Base-by-base conservation (phyloP, 2,329 filamentous ascomycete genomes). In the Celoporthe dispersa region DNA sequence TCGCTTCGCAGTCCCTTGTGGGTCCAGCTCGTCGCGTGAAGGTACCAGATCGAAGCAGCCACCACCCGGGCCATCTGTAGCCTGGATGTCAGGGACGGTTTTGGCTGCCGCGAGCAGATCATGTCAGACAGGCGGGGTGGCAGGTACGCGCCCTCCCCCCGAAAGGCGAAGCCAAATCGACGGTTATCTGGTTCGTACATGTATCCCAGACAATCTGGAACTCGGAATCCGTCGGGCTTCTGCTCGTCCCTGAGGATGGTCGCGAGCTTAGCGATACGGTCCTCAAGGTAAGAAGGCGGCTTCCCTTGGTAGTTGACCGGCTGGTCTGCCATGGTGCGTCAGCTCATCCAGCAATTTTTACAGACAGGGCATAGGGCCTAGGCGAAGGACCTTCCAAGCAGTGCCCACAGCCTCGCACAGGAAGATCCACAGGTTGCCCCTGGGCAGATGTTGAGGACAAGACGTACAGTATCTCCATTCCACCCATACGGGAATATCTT, bases 1-100 rank as follows among this genome's bases (percentile, higher is more conserved):
- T 83, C 77, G 63, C 81, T 83, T 14, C 84, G 82, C 0, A 87
- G 78, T 2, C 84, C 83, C 73, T 87, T 87, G 77, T 87, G 85
- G 7, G 86, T 78, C 85, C 85, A 87, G 68, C 85, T 82, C 0
- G 86, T 82, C 0, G 83, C 81, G 72, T 87, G 85, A 0, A 87
- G 76, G 61, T 84, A 81, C 70, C 63, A 66, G 28, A 69, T 37
- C 12, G 63, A 62, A 7, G 55, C 62, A 6, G 68, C 68, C 44
- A 69, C 59, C 33, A 44, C 44, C 28, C 57, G 64, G 19, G 68
- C 68, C 19, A 66, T 66, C 7, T 65, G 63, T 11, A 69, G 33
- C 25, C 68, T 60, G 16, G 51, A 39, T 2, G 68, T 69, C 33
- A 69, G 35, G 16, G 68, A 69, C 6, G 68, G 68, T 41, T 44